Base-by-base conservation (phyloP, 1,284 basidiomycete genomes). In the Trichosporon inkin region DNA sequence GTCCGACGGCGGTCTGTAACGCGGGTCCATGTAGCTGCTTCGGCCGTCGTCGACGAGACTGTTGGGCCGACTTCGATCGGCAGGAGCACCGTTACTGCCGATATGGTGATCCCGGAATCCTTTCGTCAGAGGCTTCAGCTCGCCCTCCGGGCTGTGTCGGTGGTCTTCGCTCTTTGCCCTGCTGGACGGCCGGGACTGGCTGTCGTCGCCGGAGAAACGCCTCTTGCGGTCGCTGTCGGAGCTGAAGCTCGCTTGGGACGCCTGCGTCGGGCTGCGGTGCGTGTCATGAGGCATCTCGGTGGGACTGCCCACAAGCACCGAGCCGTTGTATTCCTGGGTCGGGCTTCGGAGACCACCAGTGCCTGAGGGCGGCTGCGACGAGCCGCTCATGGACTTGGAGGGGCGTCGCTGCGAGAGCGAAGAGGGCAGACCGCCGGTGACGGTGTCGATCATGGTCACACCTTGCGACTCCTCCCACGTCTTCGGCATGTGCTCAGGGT, bases 401-500 rank as follows among this genome's bases (percentile, higher is more conserved):
- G 34, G 51, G 20, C n/a, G 17, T 10, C 19, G 34, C 8, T 17
- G 34, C 17, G 14, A 53, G 6, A 34, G 16, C 28, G 14, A 10
- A 16, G 10, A 37, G 8, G 49, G n/a, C 5, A 17, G 14, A n/a
- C 51, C 49, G 16, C 20, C 38, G 5, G 32, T 28, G 4, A 28
- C 32, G 16, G 37, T 11, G 32, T 53, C 39, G 34, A 60, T 39
- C 49, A 34, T 49, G 39, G 19, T 37, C 8, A 56, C 20, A n/a
- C 59, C 59, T 11, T 32, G 10, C 32, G 49, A 53, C 34, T 32
- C 35, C 8, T 51, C 59, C 66, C 74, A 67, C 3, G 61, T 54
- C 17, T 63, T 67, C 2, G 74, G 72, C 59, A 66, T 71, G 56
- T 72, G 67, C 17, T 61, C 44, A 6, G 74, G 73, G 51, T 73